A percentile compares a stretch with the other conserved stretches of the same genome.
phyloP scores from a whole-genome alignment of 148 eudicot species.

The Suaeda aralocaspica region DNA sequence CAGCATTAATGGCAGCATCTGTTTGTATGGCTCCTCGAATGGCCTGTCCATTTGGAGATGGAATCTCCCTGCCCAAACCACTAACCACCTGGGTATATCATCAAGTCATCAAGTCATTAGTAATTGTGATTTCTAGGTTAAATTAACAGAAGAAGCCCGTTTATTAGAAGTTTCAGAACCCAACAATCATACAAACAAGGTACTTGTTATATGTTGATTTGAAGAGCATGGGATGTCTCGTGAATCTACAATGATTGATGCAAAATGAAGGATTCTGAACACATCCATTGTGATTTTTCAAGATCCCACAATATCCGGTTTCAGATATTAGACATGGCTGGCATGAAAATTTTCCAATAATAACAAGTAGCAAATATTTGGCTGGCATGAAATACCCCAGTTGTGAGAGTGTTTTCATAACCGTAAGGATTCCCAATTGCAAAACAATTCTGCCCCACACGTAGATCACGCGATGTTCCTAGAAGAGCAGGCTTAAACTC shows the following conservation, averaged over 20 bases:
- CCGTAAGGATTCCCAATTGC: slow-evolving; percentile 97
- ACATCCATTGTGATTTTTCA: background rate
- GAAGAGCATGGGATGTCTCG: background rate
- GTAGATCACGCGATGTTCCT: slow-evolving; percentile 59
- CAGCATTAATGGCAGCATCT: slow-evolving; percentile 95
- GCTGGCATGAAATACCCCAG: slow-evolving; percentile 57
- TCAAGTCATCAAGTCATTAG: background rate
- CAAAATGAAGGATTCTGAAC: background rate
- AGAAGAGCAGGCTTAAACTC: slow-evolving; percentile 64
- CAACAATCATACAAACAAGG: background rate
- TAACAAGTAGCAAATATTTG: background rate
- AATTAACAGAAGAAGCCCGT: background rate
- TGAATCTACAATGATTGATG: background rate
- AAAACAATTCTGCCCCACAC: slow-evolving; percentile 90
- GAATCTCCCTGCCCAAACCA: slow-evolving; percentile 95
- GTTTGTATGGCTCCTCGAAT: slow-evolving; percentile 97
- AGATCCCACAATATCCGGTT: background rate
- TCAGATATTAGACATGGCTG: background rate
- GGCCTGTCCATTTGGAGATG: slow-evolving; percentile 92
- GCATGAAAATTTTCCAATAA: no score
- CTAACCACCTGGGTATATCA: slow-evolving; percentile 67
- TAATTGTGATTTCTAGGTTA: background rate
- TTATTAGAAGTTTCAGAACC: background rate
- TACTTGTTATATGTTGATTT: background rate
- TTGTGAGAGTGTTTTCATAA: slow-evolving; percentile 82